Base-by-base conservation (phyloP, 306 rosid species). In the Malus orientalis region DNA sequence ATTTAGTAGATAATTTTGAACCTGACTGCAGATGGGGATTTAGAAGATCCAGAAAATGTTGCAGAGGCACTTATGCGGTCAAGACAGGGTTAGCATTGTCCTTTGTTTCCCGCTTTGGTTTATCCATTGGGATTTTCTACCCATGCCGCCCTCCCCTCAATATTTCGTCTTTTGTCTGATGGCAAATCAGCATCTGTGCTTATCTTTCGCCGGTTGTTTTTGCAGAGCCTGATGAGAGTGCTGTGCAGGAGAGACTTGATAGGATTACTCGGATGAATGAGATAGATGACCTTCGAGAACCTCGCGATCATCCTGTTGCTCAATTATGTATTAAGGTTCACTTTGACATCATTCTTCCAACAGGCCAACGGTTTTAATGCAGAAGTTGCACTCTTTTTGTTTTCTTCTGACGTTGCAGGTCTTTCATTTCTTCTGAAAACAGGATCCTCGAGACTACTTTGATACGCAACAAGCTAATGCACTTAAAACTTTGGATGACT, bases 401-500 rank as follows among this genome's bases (percentile, higher is more conserved):
- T 58, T 57, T 54, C 20, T 64, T 67, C 59, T 74, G 36, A 47
- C 53, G 42, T 20, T 51, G 44, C 47, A 38, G 73, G 44, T 79
- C 57, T 78, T 71, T 64, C 60, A 76, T 67, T 19, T 84, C 36
- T 58, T 45, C 57, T 55, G 69, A 69, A 73, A 73, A 72, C 87
- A 95, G 99, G 99, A 95, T 81, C 99, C 99, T 65, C 97, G 97
- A 71, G 99, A 95, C 78, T 95, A 95, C 82, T 92, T 92, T 86
- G 99, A 95, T 79, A 86, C 90, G 29, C 99, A 95, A 81, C 95
- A 90, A 90, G 98, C 76, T 60, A 94, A 89, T 87, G 98, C 97
- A 25, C 84, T 92, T 61, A 90, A 87, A 82, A 81, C 85, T 42
- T 83, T 86, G 89, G 93, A 90, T 70, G 93, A 89, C 44, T 80